Evolutionary conservation across 23 red algal genomes (phyloP), one percentile per base, ranked within the genome.

Genomic region (Gracilaria caudata): DNA sequence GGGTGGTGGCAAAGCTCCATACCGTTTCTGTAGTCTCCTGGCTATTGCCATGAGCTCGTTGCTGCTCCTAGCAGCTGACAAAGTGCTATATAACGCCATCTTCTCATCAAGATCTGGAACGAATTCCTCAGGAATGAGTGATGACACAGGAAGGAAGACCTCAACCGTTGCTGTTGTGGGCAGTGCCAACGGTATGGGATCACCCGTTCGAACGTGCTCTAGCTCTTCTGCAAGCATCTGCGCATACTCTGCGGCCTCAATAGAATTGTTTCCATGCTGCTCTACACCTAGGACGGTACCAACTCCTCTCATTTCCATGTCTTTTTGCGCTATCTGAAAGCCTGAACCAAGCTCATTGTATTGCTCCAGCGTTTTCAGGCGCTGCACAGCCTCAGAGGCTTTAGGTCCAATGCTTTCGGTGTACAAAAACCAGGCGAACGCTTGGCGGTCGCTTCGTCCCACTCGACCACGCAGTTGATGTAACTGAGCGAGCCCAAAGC

Each of bases 401-500:
- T 64, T 51, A 55, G 38, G 80, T 12, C 79, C 65, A 28, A 25
- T 7, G 47, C 41, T 63, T 59, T 39, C 39, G 25, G 60, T 70
- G 45, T 91, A 90, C 70, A 98, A 55, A 12, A 91, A 66, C 77
- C 78, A 93, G 1, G 90, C 84, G 65, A 94, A 94, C 45, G 92
- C 93, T 54, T 99, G 93, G 47, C 90, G 47, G 30, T 81, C 53
- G 34, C 80, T 53, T 39, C 97, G 88, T 28, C 97, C 97, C 14
- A 99, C 97, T 71, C 97, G 89, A 46, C 97, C 97, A 23, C 97
- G 93, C 79, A 99, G 82, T 83, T 99, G 97, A 79, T 99, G 90
- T 58, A 99, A 77, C 79, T 95, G 93, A 21, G 97, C 90, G 23
- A 99, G 54, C 38, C 97, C 97, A 80, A 99, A 96, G 46, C 76